These are phyloP conservation scores for Rugonectria rugulosa DNA, from an alignment of 2,329 filamentous ascomycete genomes.

Conservation along the genomic window DNA sequence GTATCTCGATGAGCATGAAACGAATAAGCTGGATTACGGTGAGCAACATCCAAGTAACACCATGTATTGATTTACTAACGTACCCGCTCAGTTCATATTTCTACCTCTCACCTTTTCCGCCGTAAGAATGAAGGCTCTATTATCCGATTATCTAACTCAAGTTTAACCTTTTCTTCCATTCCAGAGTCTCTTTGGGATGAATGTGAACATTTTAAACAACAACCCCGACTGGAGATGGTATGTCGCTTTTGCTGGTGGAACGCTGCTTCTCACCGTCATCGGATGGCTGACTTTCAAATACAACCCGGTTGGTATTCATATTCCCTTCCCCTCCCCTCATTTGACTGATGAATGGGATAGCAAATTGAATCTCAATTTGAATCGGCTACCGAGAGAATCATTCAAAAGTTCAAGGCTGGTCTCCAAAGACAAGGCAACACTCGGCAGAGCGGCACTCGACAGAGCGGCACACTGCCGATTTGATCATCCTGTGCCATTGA, in stretches of 20 bases:
- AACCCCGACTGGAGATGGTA: neutral
- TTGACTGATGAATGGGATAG: too few species aligned
- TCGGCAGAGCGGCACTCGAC: too few species aligned
- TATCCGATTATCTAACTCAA: too few species aligned
- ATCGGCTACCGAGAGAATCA: too few species aligned
- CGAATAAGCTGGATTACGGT: neutral
- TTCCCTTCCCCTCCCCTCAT: too few species aligned
- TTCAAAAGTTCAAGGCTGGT: too few species aligned
- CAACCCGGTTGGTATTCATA: too few species aligned
- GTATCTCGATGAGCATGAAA: neutral
- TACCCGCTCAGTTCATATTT: neutral
- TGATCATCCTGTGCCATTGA: too few species aligned
- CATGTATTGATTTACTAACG: neutral
- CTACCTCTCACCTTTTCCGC: neutral
- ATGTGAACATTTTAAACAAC: neutral
- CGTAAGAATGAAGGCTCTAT: neutral
- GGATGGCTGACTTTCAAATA: neutral
- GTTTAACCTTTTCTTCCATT: neutral
- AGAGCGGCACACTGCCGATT: too few species aligned
- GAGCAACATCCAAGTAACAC: neutral
- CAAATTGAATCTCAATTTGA: too few species aligned
- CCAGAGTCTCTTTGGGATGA: constrained; percentile 1
- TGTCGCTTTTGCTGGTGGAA: neutral
- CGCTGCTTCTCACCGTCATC: neutral
- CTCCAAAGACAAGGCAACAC: too few species aligned